Conservation (phyloP, 1,284 basidiomycete genomes). For the Puccinia polysora region DNA sequence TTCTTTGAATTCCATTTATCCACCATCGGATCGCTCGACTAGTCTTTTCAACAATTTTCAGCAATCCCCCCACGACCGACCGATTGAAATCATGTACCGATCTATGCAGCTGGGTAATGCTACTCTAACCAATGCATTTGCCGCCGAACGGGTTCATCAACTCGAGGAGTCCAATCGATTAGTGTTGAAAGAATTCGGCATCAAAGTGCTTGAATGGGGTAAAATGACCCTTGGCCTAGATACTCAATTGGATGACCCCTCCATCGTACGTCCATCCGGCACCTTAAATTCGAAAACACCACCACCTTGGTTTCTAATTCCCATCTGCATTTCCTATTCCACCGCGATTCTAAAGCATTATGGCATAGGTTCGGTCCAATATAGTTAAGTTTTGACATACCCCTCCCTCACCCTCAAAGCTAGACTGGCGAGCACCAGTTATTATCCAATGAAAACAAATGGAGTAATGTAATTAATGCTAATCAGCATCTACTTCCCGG, state of each 20-base stretch:
- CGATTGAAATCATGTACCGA: constrained; percentile 29
- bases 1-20: background rate
- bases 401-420: background rate
- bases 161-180: constrained; percentile 27
- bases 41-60: too few species aligned
- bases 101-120: constrained; percentile 40
- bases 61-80: too few species aligned
- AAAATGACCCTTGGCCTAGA: constrained; percentile 41
- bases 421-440: too few species aligned
- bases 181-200: constrained; percentile 13
- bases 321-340: background rate
- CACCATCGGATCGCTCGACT: background rate
- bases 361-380: constrained; percentile 34
- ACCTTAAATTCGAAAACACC: background rate
- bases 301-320: too few species aligned
- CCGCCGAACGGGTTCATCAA: constrained; percentile 19
- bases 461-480: too few species aligned
- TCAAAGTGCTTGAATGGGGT: constrained; percentile 36
- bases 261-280: constrained; percentile 18
- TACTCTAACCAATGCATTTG: constrained; percentile 22
- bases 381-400: constrained; percentile 16
- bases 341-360: constrained; percentile 5
- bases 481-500: background rate
- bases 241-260: constrained; percentile 32
- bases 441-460: too few species aligned